A percentile compares a stretch with the other conserved stretches of the same genome.
phyloP scores from a whole-genome alignment of 306 rosid species.

The Abrus pulchellus region DNA sequence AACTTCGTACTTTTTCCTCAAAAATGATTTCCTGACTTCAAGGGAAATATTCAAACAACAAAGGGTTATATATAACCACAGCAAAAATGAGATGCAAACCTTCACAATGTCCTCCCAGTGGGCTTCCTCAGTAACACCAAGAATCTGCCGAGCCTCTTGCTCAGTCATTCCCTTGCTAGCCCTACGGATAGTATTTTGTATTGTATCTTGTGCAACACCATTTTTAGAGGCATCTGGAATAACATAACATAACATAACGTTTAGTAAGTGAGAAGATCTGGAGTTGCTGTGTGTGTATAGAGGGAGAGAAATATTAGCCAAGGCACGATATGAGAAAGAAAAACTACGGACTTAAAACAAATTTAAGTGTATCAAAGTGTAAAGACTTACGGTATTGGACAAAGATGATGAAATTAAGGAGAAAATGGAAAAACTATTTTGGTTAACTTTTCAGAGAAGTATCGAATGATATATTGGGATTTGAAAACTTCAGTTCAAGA shows the following conservation, averaged over 20 bases:
- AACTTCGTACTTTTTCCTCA: too few species aligned
- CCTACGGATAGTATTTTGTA: constrained; percentile 56
- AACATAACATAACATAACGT: constrained; percentile 14
- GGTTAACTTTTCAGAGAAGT: neutral
- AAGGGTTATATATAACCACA: neutral
- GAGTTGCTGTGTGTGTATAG: neutral
- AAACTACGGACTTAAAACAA: neutral
- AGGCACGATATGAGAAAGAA: neutral
- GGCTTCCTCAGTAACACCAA: constrained; percentile 75
- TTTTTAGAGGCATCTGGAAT: constrained; percentile 54
- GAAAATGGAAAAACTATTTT: neutral
- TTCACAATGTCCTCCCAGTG: constrained; percentile 87
- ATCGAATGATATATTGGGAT: neutral
- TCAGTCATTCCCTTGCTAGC: constrained; percentile 76
- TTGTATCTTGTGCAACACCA: constrained; percentile 57
- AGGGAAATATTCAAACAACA: neutral
- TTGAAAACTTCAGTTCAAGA: constrained; percentile 1
- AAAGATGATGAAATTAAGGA: neutral
- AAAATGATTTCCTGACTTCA: too few species aligned
- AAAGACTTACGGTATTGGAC: neutral
- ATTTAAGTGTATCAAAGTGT: neutral
- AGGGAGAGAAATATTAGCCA: too few species aligned
- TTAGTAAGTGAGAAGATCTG: constrained; percentile 14
- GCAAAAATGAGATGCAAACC: constrained; percentile 55
- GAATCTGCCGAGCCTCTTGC: constrained; percentile 95